These are phyloP conservation scores for Fraxinus platypoda DNA, from an alignment of 305 asterid species.

Conservation along the genomic window DNA sequence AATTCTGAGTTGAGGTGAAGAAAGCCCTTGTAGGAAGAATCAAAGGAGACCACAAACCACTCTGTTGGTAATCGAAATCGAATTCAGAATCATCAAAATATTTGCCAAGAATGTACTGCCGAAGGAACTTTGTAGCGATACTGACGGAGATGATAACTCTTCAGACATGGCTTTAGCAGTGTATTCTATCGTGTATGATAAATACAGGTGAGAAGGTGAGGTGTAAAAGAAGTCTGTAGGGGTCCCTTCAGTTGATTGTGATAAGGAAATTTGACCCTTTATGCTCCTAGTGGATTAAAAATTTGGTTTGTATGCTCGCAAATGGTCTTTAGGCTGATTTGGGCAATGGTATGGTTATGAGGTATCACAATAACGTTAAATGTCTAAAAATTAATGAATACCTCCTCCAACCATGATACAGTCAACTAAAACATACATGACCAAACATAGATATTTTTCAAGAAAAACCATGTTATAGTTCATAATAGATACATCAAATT, in stretches of 20 bases:
- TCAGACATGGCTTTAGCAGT: background rate
- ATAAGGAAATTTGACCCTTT: too few species aligned
- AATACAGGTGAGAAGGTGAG: background rate
- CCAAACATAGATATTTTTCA: too few species aligned
- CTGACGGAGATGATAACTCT: background rate
- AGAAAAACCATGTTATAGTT: too few species aligned
- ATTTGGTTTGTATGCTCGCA: background rate
- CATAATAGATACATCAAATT: background rate
- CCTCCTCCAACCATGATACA: background rate
- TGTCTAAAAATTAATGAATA: too few species aligned
- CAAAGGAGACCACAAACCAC: conserved; percentile 46
- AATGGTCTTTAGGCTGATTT: background rate
- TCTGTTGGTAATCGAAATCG: conserved; percentile 41
- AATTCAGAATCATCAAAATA: conserved; percentile 37
- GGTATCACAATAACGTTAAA: too few species aligned
- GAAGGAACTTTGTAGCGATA: background rate
- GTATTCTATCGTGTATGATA: background rate
- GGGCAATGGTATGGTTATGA: background rate
- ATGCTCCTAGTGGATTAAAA: background rate
- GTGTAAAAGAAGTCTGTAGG: too few species aligned
- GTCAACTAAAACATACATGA: too few species aligned
- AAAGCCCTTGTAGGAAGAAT: conserved; percentile 24
- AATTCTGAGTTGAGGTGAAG: conserved; percentile 16
- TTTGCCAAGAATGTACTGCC: conserved; percentile 20
- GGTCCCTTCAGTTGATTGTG: background rate